These are phyloP conservation scores for Sinapis alba DNA, from an alignment of 441 rosid genomes.

Conservation along the genomic window DNA sequence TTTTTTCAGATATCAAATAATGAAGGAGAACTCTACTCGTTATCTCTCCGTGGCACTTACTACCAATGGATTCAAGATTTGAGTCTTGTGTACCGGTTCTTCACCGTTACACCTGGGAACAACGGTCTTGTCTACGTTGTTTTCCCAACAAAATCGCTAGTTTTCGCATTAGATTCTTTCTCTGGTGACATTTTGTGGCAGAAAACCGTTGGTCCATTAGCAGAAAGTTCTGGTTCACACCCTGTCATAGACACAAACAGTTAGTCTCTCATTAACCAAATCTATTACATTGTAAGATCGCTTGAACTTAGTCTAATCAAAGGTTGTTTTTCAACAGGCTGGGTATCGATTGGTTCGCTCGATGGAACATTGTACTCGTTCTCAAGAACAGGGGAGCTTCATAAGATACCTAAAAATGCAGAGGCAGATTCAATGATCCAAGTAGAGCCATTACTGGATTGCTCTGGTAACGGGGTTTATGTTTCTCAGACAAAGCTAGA, in stretches of 20 bases:
- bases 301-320: background rate
- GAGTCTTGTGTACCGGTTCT: slow-evolving; percentile 56
- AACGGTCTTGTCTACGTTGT: slow-evolving; percentile 70
- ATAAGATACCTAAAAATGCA: slow-evolving; percentile 49
- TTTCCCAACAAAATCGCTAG: slow-evolving; percentile 53
- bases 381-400: slow-evolving; percentile 65
- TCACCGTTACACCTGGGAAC: slow-evolving; percentile 72
- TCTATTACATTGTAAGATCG: background rate
- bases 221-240: slow-evolving; percentile 41
- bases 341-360: slow-evolving; percentile 80
- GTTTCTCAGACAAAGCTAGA: slow-evolving; percentile 71
- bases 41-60: slow-evolving; percentile 63
- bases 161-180: slow-evolving; percentile 69
- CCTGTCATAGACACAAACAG: slow-evolving; percentile 76
- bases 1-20: slow-evolving; percentile 68
- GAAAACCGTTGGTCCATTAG: slow-evolving; percentile 63
- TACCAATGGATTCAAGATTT: slow-evolving; percentile 82
- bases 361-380: slow-evolving; percentile 82
- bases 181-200: slow-evolving; percentile 75
- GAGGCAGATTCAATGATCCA: slow-evolving; percentile 55
- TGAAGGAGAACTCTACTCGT: slow-evolving; percentile 76
- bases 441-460: slow-evolving; percentile 65
- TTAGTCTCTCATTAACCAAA: slow-evolving; percentile 23
- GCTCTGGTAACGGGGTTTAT: slow-evolving; percentile 76
- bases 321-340: slow-evolving; percentile 46